Evolutionary conservation across 306 rosid genomes (phyloP).

Genomic region (Amphicarpaea edgeworthii): DNA sequence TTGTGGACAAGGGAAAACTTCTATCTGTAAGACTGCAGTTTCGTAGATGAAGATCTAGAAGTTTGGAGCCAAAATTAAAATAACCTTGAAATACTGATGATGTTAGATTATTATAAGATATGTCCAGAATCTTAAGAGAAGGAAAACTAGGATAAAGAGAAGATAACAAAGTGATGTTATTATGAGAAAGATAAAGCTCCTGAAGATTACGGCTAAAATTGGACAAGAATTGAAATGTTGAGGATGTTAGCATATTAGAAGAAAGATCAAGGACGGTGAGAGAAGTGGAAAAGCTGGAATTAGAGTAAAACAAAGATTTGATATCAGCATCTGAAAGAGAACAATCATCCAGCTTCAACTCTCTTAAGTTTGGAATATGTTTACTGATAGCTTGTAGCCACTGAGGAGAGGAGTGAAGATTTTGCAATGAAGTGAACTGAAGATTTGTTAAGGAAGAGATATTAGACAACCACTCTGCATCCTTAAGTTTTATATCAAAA

Average conservation of each 20-base stretch:
- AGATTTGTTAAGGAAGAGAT: slow-evolving; percentile 10
- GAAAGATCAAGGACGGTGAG: neutral
- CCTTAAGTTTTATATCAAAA: neutral
- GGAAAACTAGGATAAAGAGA: neutral
- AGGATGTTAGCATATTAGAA: neutral
- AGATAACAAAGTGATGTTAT: neutral
- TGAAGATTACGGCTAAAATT: neutral
- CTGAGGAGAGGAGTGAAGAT: neutral
- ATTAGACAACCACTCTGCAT: slow-evolving; percentile 21
- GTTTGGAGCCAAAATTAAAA: neutral
- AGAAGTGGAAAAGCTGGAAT: neutral
- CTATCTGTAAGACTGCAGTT: neutral
- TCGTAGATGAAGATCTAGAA: neutral
- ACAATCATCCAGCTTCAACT: neutral
- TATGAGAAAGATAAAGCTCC: too few relatives aligned
- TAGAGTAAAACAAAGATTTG: neutral
- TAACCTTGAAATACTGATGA: neutral
- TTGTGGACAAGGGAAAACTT: neutral
- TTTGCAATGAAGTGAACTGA: neutral
- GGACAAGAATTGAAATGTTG: neutral
- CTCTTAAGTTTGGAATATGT: slow-evolving; percentile 5
- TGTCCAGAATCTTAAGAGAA: neutral
- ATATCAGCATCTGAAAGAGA: neutral
- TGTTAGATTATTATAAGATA: neutral
- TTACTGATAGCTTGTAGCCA: neutral